phyloP scores from a whole-genome alignment of 495 filamentous ascomycete genomes.

The Penicillium crystallinum region DNA sequence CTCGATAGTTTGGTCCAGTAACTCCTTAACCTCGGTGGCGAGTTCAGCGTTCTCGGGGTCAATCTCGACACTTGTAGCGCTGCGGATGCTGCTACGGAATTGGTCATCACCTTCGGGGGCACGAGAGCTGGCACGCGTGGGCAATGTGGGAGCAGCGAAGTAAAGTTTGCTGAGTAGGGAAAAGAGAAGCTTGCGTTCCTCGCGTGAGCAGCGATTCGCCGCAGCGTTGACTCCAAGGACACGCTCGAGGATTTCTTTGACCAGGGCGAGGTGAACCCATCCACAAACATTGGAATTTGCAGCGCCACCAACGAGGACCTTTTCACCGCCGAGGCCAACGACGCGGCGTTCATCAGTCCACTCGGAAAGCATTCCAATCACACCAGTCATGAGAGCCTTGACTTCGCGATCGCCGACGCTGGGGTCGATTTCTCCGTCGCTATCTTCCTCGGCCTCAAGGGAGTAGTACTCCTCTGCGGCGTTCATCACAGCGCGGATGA shows the following conservation, averaged over 20 bases:
- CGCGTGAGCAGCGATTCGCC: constrained; percentile 50
- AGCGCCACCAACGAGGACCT: constrained; percentile 47
- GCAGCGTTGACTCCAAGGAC: constrained; percentile 27
- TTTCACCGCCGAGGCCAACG: constrained; percentile 59
- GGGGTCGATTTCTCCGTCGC: constrained; percentile 55
- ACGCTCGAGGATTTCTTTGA: constrained; percentile 34
- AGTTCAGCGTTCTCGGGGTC: constrained; percentile 32
- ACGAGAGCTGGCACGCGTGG: constrained; percentile 36
- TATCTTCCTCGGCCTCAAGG: constrained; percentile 51
- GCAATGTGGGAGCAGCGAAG: constrained; percentile 52
- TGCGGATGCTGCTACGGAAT: constrained; percentile 38
- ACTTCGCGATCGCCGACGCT: constrained; percentile 70
- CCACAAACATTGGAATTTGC: constrained; percentile 46
- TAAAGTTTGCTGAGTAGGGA: constrained; percentile 77
- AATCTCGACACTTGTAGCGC: constrained; percentile 32
- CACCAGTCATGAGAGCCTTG: constrained; percentile 69
- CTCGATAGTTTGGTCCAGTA: constrained; percentile 64
- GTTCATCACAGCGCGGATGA: constrained; percentile 57
- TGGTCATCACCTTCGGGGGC: constrained; percentile 36
- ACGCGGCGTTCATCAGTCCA: constrained; percentile 95
- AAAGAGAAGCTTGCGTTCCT: constrained; percentile 80
- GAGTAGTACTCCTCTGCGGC: constrained; percentile 46
- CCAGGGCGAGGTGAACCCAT: constrained; percentile 48
- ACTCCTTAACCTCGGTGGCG: constrained; percentile 40
- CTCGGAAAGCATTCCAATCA: constrained; percentile 78